Conservation (phyloP, 345 rosid genomes). For the Eucalyptus coolabah region DNA sequence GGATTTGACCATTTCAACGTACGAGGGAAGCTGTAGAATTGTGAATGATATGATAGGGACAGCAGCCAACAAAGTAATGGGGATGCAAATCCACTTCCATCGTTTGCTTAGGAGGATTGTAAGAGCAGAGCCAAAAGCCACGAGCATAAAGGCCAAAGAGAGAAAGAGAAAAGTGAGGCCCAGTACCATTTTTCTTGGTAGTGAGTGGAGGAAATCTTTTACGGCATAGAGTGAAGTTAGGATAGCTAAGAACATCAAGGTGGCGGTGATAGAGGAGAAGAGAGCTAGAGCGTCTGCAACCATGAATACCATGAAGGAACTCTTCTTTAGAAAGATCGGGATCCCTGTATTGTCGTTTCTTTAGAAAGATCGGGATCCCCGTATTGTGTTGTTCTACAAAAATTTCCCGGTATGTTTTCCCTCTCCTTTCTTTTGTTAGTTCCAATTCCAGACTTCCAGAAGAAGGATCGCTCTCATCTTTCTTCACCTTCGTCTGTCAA, state of each 20-base stretch:
- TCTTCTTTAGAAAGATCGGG: fast-evolving
- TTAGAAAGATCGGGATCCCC: neutral
- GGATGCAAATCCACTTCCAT: too few relatives aligned
- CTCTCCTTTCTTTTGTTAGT: neutral
- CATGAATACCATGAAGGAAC: neutral
- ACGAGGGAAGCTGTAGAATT: neutral
- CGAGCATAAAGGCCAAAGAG: too few relatives aligned
- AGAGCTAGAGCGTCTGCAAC: neutral
- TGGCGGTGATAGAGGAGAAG: neutral
- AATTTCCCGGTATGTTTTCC: neutral
- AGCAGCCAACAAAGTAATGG: too few relatives aligned
- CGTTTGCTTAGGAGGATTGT: too few relatives aligned
- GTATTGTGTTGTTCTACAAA: neutral
- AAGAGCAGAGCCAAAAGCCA: too few relatives aligned
- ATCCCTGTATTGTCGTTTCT: neutral
- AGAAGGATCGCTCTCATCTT: neutral
- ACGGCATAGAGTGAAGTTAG: neutral
- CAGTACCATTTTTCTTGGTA: neutral
- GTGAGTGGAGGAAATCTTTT: neutral
- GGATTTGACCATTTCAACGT: too few relatives aligned
- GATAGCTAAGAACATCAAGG: neutral
- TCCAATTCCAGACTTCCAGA: neutral
- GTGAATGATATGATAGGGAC: neutral
- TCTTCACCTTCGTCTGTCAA: neutral
- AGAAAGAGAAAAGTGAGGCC: neutral